Base-by-base conservation (phyloP, 2,329 filamentous ascomycete genomes). In the Aspergillus puulaauensis region DNA sequence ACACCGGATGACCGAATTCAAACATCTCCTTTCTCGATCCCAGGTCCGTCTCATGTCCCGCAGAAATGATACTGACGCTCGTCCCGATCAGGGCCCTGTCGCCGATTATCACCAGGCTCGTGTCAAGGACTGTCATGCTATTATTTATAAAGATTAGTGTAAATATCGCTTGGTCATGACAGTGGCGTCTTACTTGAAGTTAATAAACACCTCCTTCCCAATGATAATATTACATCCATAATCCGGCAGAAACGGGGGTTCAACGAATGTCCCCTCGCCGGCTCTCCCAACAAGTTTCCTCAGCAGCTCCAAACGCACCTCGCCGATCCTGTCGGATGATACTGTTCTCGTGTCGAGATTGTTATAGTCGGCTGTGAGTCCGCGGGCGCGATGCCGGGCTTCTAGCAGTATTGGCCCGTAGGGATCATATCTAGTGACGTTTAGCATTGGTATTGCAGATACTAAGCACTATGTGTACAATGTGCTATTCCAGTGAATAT, bases 41-140 rank as follows among this genome's bases (percentile, higher is more conserved):
- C 45, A 58, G 50, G n/a, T 45, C 50, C 21, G 51, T 54, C 14
- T 84, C 80, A 59, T 85, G 83, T 11, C 79, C 81, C 0, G 81
- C 83, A 0, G 79, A 77, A 56, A 80, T 81, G 39, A 85, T 82
- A 54, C 71, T 73, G 2, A 84, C 81, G 24, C 81, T 80, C 0
- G 82, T 80, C 0, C 82, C 83, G 46, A 83, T 73, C 70, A 83
- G 79, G 15, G 82, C 79, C 1, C 81, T 70, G 21, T 83, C 77
- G 1, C 83, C 83, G 21, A 85, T 83, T 1, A 77, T 77, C 1
- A 85, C 79, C 0, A 84, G 70, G 2, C 76, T 77, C 27, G 79
- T 83, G 61, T 85, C 83, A 9, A 85, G 69, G 31, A 84, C 79
- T 0, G 79, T 75, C 17, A 84, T 78, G 64, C 88, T 90, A 67